Base-by-base conservation (phyloP, 208 protist species). In the Leishmania lainsoni region DNA sequence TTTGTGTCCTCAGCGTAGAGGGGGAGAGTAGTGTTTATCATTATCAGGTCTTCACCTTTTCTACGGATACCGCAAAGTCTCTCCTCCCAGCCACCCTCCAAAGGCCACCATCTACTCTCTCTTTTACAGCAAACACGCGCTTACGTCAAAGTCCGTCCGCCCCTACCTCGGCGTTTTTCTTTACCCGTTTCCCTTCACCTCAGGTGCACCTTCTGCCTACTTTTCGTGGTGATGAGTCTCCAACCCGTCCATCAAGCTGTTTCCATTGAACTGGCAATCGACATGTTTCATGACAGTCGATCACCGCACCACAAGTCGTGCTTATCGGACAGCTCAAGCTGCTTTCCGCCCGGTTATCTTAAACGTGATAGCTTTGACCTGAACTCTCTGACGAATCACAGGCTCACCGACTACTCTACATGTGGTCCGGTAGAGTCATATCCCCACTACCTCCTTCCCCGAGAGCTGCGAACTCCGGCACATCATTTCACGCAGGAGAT, bases 281-380 rank as follows among this genome's bases (percentile, higher is more conserved):
- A 49, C 39, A 49, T 49, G 35, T 52, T 68, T 54, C 74, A 65
- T 56, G 52, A 77, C 74, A 22, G 76, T 45, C 76, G 48, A 52
- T 5, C 59, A 10, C 59, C 45, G 49, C 76, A 56, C 29, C 39
- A 29, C 48, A 52, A 79, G 58, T 61, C 61, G 4, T 45, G 76
- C 54, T 32, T 63, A 26, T 79, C 66, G 10, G 39, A 49, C 29
- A 81, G 72, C 66, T 48, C 78, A 5, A 73, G 12, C 73, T 39
- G 49, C n/a, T 81, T 76, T 56, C 52, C 78, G 14, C 48, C 73
- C 32, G 59, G n/a, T 2, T 68, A 80, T 20, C 49, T 81, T 16
- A 79, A 82, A 29, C 75, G 45, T 29, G 74, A 82, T 35, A 76
- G 49, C 42, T 81, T 81, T 80, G 78, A 86, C 82, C 35, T 81